Evolutionary conservation across 2,329 filamentous ascomycete species (phyloP).

Genomic region (Scedosporium boydii): DNA sequence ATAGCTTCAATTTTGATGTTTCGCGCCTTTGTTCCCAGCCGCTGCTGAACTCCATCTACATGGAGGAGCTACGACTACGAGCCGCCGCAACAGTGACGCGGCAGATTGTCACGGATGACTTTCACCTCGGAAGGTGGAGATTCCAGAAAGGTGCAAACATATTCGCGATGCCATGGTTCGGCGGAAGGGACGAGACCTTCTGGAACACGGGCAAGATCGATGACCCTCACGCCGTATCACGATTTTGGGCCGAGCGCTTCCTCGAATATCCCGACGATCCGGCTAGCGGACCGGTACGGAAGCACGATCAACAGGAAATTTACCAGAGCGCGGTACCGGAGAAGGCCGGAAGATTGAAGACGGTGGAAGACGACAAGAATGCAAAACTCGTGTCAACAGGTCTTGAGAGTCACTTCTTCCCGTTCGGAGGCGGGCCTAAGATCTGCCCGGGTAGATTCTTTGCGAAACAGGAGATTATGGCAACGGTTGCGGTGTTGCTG

Average conservation of each 20-base stretch:
- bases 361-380: slow-evolving; percentile 5
- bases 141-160: background rate
- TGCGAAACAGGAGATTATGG: slow-evolving; percentile 29
- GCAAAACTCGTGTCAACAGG: slow-evolving; percentile 8
- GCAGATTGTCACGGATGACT: slow-evolving; percentile 11
- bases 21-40: slow-evolving; percentile 14
- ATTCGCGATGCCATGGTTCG: background rate
- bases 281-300: slow-evolving; percentile 10
- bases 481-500: slow-evolving; percentile 19
- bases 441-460: slow-evolving; percentile 29
- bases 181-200: slow-evolving; percentile 6
- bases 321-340: background rate
- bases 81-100: slow-evolving; percentile 16
- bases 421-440: slow-evolving; percentile 20
- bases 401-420: slow-evolving; percentile 5
- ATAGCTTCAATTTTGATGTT: slow-evolving; percentile 11
- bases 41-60: slow-evolving; percentile 17
- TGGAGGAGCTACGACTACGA: slow-evolving; percentile 17
- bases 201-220: slow-evolving; percentile 8
- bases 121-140: background rate
- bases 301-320: background rate
- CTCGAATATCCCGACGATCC: slow-evolving; percentile 11
- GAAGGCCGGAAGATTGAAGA: background rate
- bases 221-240: slow-evolving; percentile 4
- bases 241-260: slow-evolving; percentile 13